Percentiles rank a stretch among this genome's conserved stretches.
Evolutionary conservation across 2,329 filamentous ascomycete species (phyloP).

Genomic region (Grosmannia serpens): DNA sequence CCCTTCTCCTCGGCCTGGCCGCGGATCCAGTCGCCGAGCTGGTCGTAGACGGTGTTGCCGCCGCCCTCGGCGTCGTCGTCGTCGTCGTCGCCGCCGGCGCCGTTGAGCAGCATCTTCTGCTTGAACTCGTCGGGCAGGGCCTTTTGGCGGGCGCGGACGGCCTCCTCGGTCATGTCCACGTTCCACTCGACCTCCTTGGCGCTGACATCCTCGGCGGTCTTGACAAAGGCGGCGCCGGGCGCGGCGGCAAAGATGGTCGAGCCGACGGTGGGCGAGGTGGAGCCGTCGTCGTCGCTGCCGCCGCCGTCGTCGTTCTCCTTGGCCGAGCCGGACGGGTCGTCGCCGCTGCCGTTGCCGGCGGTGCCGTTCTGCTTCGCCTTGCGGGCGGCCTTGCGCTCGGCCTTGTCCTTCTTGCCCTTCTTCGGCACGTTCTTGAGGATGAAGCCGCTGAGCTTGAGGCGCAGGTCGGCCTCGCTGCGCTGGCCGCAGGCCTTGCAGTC

Average conservation of each 20-base stretch:
- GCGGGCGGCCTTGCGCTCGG: slow-evolving; percentile 79
- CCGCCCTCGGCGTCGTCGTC: slow-evolving; percentile 71
- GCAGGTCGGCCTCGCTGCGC: slow-evolving; percentile 80
- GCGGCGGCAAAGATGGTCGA: slow-evolving; percentile 34
- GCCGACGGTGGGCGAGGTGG: slow-evolving; percentile 35
- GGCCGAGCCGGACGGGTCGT: slow-evolving; percentile 38
- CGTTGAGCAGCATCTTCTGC: slow-evolving; percentile 71
- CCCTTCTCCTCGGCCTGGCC: slow-evolving; percentile 60
- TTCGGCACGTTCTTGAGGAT: slow-evolving; percentile 90
- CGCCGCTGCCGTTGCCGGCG: slow-evolving; percentile 51
- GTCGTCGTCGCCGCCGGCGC: slow-evolving; percentile 59
- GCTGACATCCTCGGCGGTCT: slow-evolving; percentile 31
- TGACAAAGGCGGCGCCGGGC: slow-evolving; percentile 48
- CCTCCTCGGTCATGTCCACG: slow-evolving; percentile 91
- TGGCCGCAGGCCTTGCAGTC: slow-evolving; percentile 99
- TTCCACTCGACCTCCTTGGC: slow-evolving; percentile 85
- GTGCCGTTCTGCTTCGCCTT: slow-evolving; percentile 71
- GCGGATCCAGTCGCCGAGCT: slow-evolving; percentile 87
- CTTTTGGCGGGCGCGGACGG: slow-evolving; percentile 87
- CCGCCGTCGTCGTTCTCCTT: slow-evolving; percentile 43
- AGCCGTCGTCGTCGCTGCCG: slow-evolving; percentile 76
- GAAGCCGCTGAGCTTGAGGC: slow-evolving; percentile 92
- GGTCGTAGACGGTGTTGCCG: slow-evolving; percentile 70
- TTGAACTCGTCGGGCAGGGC: slow-evolving; percentile 92
- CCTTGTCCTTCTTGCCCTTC: slow-evolving; percentile 97